phyloP scores from a whole-genome alignment of 805 yeast genomes.

The Starmerella bombicola region DNA sequence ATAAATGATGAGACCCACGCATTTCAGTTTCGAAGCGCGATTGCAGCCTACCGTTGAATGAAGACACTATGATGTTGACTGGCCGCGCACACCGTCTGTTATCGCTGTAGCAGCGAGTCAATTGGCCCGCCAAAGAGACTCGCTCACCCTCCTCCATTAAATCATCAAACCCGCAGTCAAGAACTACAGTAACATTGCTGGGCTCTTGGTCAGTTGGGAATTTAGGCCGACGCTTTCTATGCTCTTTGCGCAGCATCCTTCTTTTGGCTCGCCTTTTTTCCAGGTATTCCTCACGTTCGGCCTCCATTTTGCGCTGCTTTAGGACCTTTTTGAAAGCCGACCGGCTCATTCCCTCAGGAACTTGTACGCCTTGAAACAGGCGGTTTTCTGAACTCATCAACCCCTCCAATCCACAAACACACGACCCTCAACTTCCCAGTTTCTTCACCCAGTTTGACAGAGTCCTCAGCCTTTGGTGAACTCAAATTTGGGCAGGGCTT shows the following conservation, averaged over 20 bases:
- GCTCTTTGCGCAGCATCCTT: constrained; percentile 16
- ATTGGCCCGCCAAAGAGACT: constrained; percentile 62
- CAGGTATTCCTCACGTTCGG: constrained; percentile 48
- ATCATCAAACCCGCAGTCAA: constrained; percentile 88
- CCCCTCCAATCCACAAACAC: no score
- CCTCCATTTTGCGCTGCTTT: constrained; percentile 47
- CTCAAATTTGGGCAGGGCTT: no score
- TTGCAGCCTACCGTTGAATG: constrained; percentile 54
- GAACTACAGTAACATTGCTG: constrained; percentile 44
- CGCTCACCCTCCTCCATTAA: constrained; percentile 65
- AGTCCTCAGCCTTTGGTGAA: no score
- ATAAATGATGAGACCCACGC: constrained; percentile 42
- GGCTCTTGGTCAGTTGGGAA: constrained; percentile 17
- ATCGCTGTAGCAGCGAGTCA: constrained; percentile 70
- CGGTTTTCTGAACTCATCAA: neutral
- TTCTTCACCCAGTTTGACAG: no score
- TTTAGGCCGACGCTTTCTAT: constrained; percentile 16
- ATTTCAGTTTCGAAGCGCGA: constrained; percentile 55
- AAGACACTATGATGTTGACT: constrained; percentile 48
- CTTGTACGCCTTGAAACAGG: constrained; percentile 19
- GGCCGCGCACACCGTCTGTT: constrained; percentile 49
- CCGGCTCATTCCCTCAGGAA: constrained; percentile 83
- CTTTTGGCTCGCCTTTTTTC: constrained; percentile 44
- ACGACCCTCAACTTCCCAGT: no score
- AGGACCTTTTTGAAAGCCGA: constrained; percentile 69